A percentile compares a stretch with the other conserved stretches of the same genome.
phyloP scores from a whole-genome alignment of 805 yeast genomes.

The Brettanomyces anomalus region DNA sequence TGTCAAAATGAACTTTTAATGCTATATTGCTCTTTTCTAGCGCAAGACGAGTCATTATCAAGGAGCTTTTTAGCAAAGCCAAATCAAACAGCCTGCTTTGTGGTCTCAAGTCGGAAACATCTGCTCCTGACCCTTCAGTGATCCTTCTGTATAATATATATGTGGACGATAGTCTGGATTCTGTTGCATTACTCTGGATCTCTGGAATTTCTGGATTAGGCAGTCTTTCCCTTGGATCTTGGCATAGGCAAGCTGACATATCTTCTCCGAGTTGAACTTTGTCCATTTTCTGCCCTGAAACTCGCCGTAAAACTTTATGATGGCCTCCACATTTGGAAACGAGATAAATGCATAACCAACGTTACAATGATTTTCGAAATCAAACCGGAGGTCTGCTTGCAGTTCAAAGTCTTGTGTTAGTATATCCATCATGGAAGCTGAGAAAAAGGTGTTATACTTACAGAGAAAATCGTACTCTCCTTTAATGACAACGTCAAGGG shows the following conservation, averaged over 20 bases:
- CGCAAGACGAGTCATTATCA: too few relatives aligned
- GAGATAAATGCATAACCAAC: constrained; percentile 50
- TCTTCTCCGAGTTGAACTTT: constrained; percentile 38
- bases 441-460: constrained; percentile 13
- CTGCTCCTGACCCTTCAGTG: constrained; percentile 31
- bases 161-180: constrained; percentile 39
- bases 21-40: too few relatives aligned
- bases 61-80: too few relatives aligned
- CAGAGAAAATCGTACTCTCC: constrained; percentile 31
- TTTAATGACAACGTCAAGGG: constrained; percentile 36
- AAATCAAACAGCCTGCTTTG: too few relatives aligned
- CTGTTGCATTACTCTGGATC: constrained; percentile 39
- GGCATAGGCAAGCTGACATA: constrained; percentile 44
- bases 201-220: constrained; percentile 38
- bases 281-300: constrained; percentile 41
- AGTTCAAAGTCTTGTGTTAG: constrained; percentile 3
- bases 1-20: too few relatives aligned
- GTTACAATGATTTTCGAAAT: constrained; percentile 42
- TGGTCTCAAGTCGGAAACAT: constrained; percentile 32
- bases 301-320: constrained; percentile 35
- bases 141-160: constrained; percentile 37
- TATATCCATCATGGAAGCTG: background rate
- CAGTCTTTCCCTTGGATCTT: constrained; percentile 39
- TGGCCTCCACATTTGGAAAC: constrained; percentile 34
- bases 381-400: constrained; percentile 35